Base-by-base conservation (phyloP, 1,284 basidiomycete genomes). In the Rhodofomes roseus region DNA sequence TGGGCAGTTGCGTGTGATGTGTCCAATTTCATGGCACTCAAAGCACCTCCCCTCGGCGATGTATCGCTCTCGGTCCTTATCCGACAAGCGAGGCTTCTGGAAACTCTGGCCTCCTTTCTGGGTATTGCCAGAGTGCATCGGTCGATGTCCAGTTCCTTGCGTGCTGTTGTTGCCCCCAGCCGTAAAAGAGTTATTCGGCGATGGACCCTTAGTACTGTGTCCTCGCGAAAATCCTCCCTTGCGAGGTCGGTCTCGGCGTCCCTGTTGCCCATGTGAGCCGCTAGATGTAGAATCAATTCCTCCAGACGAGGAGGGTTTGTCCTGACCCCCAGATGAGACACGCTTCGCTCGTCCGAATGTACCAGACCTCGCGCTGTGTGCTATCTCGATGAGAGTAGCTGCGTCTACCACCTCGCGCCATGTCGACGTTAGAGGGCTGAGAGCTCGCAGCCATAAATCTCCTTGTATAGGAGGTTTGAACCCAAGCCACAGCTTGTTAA, bases 401-500 rank as follows among this genome's bases (percentile, higher is more conserved):
- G 57, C 61, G 7, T 61, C 53, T 1, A 51, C 25, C 8, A 66
- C 63, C 3, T 64, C 50, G 0, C 52, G 16, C 63, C 63, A 67
- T 1, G 36, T 44, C 0, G 62, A 57, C 4, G 36, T 23, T 0
- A 54, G 51, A 22, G 74, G 75, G 20, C 73, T 70, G 0, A 76
- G 54, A 1, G 62, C 44, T 12, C 70, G 61, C 0, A 58, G 34
- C 69, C 70, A 77, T 0, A 79, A 63, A 1, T 69, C 66, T 0
- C 55, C 51, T 43, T 76, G 73, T 2, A 78, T 71, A 1, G 58
- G 56, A 0, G 14, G 1, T 2, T 64, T 60, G 0, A 79, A 63
- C 0, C 77, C 70, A 37, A 64, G 53, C 74, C 76, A 80, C 0
- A 79, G 59, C 56, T 70, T 71, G 18, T 71, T 65, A 0, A 77